Conservation (phyloP, 2,329 filamentous ascomycete genomes). For the Endocalyx cinctus region DNA sequence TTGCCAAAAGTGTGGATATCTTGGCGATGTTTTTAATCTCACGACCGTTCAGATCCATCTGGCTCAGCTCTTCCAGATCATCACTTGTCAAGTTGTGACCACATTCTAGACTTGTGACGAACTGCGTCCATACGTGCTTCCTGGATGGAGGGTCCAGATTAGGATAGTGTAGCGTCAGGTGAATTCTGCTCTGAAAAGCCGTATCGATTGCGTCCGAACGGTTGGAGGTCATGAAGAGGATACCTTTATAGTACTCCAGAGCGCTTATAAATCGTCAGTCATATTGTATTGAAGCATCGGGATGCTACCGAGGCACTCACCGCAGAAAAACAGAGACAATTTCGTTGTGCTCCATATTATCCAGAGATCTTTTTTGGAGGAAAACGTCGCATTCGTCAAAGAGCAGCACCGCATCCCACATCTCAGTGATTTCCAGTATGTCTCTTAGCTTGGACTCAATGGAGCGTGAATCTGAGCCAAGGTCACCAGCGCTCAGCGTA, state of each 20-base stretch:
- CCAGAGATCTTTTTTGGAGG: conserved; percentile 26
- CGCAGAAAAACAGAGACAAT: conserved; percentile 15
- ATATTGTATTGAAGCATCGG: no score
- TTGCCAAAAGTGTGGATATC: background rate
- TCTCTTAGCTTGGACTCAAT: conserved; percentile 14
- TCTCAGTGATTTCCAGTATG: conserved; percentile 35
- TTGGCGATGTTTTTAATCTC: background rate
- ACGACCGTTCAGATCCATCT: conserved; percentile 22
- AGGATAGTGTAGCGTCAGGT: conserved; percentile 17
- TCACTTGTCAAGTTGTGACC: conserved; percentile 17
- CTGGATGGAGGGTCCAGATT: conserved; percentile 9
- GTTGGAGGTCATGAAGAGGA: conserved; percentile 21
- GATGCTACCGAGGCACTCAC: no score
- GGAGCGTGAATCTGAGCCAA: conserved; percentile 18
- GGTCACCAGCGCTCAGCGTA: conserved; percentile 24
- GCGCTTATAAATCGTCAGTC: conserved; percentile 18
- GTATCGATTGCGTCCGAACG: conserved; percentile 17
- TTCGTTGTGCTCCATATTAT: conserved; percentile 8
- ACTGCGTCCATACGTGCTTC: conserved; percentile 16
- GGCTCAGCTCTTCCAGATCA: conserved; percentile 14
- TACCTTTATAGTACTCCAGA: conserved; percentile 19
- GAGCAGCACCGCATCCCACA: conserved; percentile 31
- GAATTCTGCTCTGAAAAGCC: conserved; percentile 20
- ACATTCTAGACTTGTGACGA: conserved; percentile 16
- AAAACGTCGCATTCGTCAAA: conserved; percentile 27